Evolutionary conservation across 345 rosid genomes (phyloP).

Genomic region (rapeseed (Brassica napus)): DNA sequence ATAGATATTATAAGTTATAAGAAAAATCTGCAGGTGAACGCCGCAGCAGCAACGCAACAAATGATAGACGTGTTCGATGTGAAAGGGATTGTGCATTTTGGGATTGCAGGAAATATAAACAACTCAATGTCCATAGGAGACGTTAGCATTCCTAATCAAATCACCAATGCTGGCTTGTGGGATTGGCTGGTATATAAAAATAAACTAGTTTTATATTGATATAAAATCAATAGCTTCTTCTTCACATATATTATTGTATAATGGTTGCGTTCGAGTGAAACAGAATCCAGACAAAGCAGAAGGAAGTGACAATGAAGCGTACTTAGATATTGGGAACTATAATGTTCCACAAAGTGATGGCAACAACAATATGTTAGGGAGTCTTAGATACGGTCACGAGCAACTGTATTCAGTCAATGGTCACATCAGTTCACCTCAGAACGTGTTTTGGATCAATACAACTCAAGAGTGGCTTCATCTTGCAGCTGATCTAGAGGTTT

Average conservation of each 20-base stretch:
- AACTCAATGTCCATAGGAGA: conserved; percentile 62
- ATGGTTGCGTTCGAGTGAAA: conserved; percentile 5
- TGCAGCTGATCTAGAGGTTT: conserved; percentile 50
- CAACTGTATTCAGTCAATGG: conserved; percentile 41
- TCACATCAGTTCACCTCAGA: conserved; percentile 29
- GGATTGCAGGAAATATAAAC: conserved; percentile 53
- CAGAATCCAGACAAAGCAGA: conserved; percentile 44
- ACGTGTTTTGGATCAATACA: conserved; percentile 46
- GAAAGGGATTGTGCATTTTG: conserved; percentile 52
- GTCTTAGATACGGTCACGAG: conserved; percentile 40
- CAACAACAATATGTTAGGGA: conserved; percentile 42
- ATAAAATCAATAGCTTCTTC: background rate
- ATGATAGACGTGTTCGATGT: conserved; percentile 49
- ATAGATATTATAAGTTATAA: background rate
- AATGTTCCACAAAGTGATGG: conserved; percentile 45
- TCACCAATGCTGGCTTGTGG: conserved; percentile 54
- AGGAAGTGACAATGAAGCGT: conserved; percentile 23
- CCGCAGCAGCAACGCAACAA: conserved; percentile 62
- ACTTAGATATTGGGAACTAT: conserved; percentile 41
- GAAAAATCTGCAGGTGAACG: conserved; percentile 43
- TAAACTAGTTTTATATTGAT: background rate
- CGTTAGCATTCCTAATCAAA: conserved; percentile 52
- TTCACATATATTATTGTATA: background rate
- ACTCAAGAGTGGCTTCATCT: conserved; percentile 51
- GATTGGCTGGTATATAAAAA: conserved; percentile 49